A percentile compares a stretch with the other conserved stretches of the same genome.
Conservation (phyloP, 2,329 filamentous ascomycete species). For the Aspergillus quadrilineatus region DNA sequence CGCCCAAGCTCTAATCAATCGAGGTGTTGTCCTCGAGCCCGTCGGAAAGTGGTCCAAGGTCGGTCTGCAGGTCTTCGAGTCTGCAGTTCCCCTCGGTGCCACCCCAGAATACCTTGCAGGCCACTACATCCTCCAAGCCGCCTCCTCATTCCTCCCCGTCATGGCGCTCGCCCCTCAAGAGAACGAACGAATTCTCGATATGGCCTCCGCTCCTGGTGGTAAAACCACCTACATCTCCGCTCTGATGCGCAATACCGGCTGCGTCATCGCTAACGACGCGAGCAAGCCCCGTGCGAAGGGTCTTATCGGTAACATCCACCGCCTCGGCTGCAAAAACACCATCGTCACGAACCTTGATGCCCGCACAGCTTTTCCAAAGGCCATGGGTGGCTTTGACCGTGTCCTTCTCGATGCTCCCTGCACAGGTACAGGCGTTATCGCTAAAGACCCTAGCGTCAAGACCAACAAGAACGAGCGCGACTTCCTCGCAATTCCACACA, state of each 20-base stretch:
- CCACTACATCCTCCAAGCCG: slow-evolving; percentile 96
- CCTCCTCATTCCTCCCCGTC: slow-evolving; percentile 92
- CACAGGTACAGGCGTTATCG: slow-evolving; percentile 94
- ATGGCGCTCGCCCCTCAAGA: slow-evolving; percentile 96
- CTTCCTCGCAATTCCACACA: slow-evolving; percentile 88
- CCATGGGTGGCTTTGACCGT: slow-evolving; percentile 93
- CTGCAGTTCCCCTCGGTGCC: slow-evolving; percentile 80
- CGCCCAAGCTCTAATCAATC: slow-evolving; percentile 90
- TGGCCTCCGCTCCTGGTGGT: slow-evolving; percentile 93
- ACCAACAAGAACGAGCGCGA: slow-evolving; percentile 97
- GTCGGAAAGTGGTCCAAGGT: slow-evolving; percentile 99
- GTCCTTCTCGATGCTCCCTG: slow-evolving; percentile 93
- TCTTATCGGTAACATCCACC: slow-evolving; percentile 97
- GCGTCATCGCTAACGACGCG: slow-evolving; percentile 93
- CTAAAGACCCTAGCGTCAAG: slow-evolving; percentile 95
- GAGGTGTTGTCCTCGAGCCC: slow-evolving; percentile 91
- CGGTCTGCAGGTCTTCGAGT: slow-evolving; percentile 93
- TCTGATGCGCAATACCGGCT: slow-evolving; percentile 95
- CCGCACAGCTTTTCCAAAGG: slow-evolving; percentile 79
- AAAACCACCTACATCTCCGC: slow-evolving; percentile 97
- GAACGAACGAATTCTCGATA: slow-evolving; percentile 85
- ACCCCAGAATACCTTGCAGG: slow-evolving; percentile 97
- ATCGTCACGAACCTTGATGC: slow-evolving; percentile 96
- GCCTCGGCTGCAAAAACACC: slow-evolving; percentile 87
- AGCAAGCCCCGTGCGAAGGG: slow-evolving; percentile 92